phyloP scores from a whole-genome alignment of 1,139 yeast genomes.

The Debaryomyces robertsiae region DNA sequence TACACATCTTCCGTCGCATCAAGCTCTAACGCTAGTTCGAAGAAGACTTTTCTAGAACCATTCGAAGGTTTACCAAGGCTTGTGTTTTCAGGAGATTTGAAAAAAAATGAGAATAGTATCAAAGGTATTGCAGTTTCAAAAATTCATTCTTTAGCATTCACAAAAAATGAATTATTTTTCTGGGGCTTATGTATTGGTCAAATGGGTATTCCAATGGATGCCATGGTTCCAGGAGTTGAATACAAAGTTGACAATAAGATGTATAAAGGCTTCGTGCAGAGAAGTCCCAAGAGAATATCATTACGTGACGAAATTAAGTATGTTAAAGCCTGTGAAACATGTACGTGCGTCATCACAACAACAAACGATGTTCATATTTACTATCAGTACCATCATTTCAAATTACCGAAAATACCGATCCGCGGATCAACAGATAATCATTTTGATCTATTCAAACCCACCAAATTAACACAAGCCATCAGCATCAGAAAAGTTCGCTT shows the following conservation, averaged over 20 bases:
- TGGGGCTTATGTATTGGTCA: slow-evolving; percentile 93
- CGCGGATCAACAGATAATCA: slow-evolving; percentile 38
- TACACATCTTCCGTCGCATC: slow-evolving; percentile 36
- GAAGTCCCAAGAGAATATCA: slow-evolving; percentile 45
- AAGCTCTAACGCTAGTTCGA: slow-evolving; percentile 17
- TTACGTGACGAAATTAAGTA: slow-evolving; percentile 55
- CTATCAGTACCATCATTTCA: slow-evolving; percentile 58
- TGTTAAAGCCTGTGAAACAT: slow-evolving; percentile 68
- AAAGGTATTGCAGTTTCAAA: slow-evolving; percentile 69
- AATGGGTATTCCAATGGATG: slow-evolving; percentile 56
- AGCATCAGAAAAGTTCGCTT: slow-evolving; percentile 35
- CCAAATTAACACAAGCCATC: slow-evolving; percentile 44
- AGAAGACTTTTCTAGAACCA: slow-evolving; percentile 33
- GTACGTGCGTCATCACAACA: slow-evolving; percentile 66
- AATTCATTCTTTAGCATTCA: slow-evolving; percentile 68
- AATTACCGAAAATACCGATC: slow-evolving; percentile 43
- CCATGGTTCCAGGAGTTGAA: slow-evolving; percentile 21
- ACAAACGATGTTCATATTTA: slow-evolving; percentile 66
- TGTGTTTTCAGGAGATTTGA: slow-evolving; percentile 51
- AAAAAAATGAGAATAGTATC: slow-evolving; percentile 27
- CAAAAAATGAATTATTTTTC: slow-evolving; percentile 52
- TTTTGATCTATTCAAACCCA: slow-evolving; percentile 59
- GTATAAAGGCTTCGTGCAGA: slow-evolving; percentile 38
- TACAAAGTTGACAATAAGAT: slow-evolving; percentile 30
- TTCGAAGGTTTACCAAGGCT: slow-evolving; percentile 51